Evolutionary conservation across 148 eudicot species (phyloP), one percentile per base, ranked within the genome.

Genomic region (Persicaria tinctoria): DNA sequence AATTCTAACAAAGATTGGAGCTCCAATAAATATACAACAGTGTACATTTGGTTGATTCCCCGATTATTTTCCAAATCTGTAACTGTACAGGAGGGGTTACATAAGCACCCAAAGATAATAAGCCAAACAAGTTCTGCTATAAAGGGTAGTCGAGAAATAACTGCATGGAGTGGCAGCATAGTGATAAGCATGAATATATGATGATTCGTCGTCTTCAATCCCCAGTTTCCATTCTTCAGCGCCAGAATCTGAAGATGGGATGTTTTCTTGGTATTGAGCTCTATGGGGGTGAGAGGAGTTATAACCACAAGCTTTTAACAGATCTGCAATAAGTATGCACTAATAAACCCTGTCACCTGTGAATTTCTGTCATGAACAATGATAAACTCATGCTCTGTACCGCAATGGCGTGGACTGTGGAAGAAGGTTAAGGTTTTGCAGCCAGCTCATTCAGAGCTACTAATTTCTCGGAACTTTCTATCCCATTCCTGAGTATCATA

Each of bases 401-500:
- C 12, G 57, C 57, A 13, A 12, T 54, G 57, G 4, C 0, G 53
- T 50, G 12, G 53, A 8, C 3, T 4, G 53, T 50, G 12, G 53
- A 8, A 8, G 53, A 10, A 50, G 9, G 53, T 50, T 32, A 50
- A 7, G 11, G 5, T 54, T 54, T 18, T 54, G 59, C 17, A 57
- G 32, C 8, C 8, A 23, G 44, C 10, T 66, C 48, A 66, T 66
- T 66, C 70, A 1, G 70, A 66, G 46, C 17, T 63, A 11, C 46
- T 66, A 41, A 87, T 82, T 78, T 92, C 91, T 78, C 78, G 83
- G 79, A 92, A 90, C 82, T 83, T 89, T 63, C 64, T 78, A 63
- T 89, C 96, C 98, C 98, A 95, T 76, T 95, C 96, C 72, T 70
- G 87, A 23, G 80, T 80, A 16, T 95, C 98, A 45, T 87, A 95